Base-by-base conservation (phyloP, 495 filamentous ascomycete species). In the Penicillium waksmanii region DNA sequence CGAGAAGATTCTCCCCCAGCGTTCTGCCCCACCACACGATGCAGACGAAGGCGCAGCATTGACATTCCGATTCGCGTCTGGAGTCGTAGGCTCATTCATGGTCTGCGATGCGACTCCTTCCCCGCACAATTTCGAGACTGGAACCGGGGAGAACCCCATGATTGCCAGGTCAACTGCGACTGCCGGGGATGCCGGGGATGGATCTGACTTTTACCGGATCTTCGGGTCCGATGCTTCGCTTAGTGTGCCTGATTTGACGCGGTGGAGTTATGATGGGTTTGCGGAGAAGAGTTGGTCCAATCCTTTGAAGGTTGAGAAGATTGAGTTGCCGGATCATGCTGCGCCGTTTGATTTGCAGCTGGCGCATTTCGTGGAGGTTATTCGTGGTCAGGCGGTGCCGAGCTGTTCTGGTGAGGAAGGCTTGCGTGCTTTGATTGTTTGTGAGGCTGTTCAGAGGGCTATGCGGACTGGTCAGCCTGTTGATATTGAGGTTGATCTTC, bases 1-100 rank as follows among this genome's bases (percentile, higher is more conserved):
- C 0, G 80, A 87, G 63, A 53, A 64, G 18, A 80, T 75, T 0
- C n/a, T 60, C 3, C 73, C 76, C 2, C 76, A 79, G 51, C 74
- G 83, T 0, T 55, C 65, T 0, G 60, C 54, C 7, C 61, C 68
- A 0, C 64, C 61, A 0, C 77, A 82, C 61, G 71, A 74, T 4
- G 83, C 81, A 0, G 84, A 87, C 57, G 85, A 88, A 64, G 85
- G 84, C 6, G 80, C 76, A 0, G 83, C 81, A 1, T 62, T 88
- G 8, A 78, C 82, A 0, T 60, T 88, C 23, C 73, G 77, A 27
- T 88, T 88, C 60, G 71, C 72, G 5, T 79, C 71, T n/a, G 85
- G 84, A 0, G 75, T 82, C 5, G 84, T 87, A 2, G 84, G 83
- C 1, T 83, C 82, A 2, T 88, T 86, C 65, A 56, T 86, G 0